These are phyloP conservation scores for Speleostelium caveatum DNA, from an alignment of 78 protist species.

Conservation along the genomic window DNA sequence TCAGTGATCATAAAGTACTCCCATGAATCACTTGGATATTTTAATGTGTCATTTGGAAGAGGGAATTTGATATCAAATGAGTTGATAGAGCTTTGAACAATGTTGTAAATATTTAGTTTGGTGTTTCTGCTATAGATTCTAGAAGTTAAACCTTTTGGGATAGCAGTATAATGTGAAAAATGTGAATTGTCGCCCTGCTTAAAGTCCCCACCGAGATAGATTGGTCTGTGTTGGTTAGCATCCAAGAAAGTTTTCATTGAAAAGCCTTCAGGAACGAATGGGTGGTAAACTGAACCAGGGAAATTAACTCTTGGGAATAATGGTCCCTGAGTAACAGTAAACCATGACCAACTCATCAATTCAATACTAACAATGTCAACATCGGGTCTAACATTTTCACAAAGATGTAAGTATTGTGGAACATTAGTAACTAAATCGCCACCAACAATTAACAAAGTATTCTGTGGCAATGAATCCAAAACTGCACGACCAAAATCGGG, in stretches of 20 bases:
- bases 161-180: slow-evolving; percentile 15
- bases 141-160: slow-evolving; percentile 12
- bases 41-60: slow-evolving; percentile 44
- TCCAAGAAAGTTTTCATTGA: slow-evolving; percentile 58
- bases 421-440: slow-evolving; percentile 68
- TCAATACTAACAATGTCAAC: slow-evolving; percentile 52
- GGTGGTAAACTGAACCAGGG: slow-evolving; percentile 71
- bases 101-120: not conserved
- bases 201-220: slow-evolving; percentile 51
- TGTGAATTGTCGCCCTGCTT: slow-evolving; percentile 37
- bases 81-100: not conserved
- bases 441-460: slow-evolving; percentile 56
- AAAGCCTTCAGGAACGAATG: slow-evolving; percentile 22
- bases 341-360: slow-evolving; percentile 76
- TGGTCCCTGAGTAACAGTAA: slow-evolving; percentile 49
- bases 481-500: slow-evolving; percentile 56
- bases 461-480: slow-evolving; percentile 27
- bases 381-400: slow-evolving; percentile 60
- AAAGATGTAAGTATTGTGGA: slow-evolving; percentile 45
- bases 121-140: slow-evolving; percentile 3
- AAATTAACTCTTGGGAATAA: slow-evolving; percentile 21
- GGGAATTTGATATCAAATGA: not conserved
- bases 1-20: slow-evolving; percentile 43
- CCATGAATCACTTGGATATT: slow-evolving; percentile 65
- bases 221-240: slow-evolving; percentile 40